Conservation (phyloP, 768 basidiomycete genomes). For the Inosperma sp. region DNA sequence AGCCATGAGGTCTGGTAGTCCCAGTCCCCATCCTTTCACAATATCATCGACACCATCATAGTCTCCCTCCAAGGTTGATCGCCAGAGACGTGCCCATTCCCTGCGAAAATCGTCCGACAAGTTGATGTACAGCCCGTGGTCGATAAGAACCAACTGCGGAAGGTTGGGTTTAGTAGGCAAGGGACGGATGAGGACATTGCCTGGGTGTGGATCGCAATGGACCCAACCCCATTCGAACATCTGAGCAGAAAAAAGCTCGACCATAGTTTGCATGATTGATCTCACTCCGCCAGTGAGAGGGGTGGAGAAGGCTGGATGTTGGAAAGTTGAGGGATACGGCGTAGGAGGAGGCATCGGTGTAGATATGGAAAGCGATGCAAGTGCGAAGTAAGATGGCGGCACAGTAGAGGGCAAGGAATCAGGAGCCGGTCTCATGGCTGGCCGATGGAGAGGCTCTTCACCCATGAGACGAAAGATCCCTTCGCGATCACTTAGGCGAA, state of each 20-base stretch:
- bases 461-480: constrained; percentile 59
- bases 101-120: constrained; percentile 62
- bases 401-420: too few relatives aligned
- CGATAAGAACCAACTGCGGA: constrained; percentile 76
- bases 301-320: constrained; percentile 14
- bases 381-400: too few relatives aligned
- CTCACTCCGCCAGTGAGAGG: constrained; percentile 57
- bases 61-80: constrained; percentile 54
- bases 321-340: constrained; percentile 9
- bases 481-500: constrained; percentile 62
- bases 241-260: constrained; percentile 82
- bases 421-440: too few relatives aligned
- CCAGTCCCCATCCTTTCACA: constrained; percentile 62
- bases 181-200: constrained; percentile 72
- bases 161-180: constrained; percentile 40
- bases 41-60: constrained; percentile 48
- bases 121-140: constrained; percentile 86
- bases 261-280: constrained; percentile 78
- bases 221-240: constrained; percentile 94
- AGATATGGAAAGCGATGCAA: constrained; percentile 5
- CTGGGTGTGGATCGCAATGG: constrained; percentile 73
- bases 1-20: constrained; percentile 66
- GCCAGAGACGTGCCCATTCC: constrained; percentile 80
- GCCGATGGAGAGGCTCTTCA: constrained; percentile 28
- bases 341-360: constrained; percentile 1